Base-by-base conservation (phyloP, 495 filamentous ascomycete species). In the Astrothelium subdiscretum region DNA sequence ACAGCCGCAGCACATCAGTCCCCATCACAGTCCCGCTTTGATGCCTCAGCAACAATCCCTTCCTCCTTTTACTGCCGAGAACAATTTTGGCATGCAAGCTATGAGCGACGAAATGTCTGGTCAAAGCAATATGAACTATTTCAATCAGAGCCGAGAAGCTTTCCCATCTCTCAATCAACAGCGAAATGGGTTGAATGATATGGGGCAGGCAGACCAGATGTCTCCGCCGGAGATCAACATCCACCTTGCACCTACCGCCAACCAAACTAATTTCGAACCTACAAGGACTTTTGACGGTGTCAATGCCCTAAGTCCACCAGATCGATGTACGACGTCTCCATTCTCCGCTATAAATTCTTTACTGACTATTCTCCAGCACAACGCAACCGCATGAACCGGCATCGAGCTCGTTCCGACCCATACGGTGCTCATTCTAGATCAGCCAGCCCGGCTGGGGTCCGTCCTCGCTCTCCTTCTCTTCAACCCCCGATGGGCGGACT, bases 191-290 rank as follows among this genome's bases (percentile, higher is more conserved):
- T 77, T 74, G 59, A 75, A 75, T 44, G 86, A 87, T 52, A 82
- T 87, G 67, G 83, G 83, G n/a, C 82, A 85, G 64, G 82, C 83
- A 11, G 85, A 86, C 38, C 84, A 88, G 65, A 89, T 91, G 78
- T 85, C 85, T 6, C 88, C 91, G 35, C 90, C 90, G 0, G 88
- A 91, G 44, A 97, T 98, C 71, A 94, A 91, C 68, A 90, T 98
- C 66, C 87, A 95, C 71, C 90, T 90, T 72, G 94, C 92, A 4
- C 92, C 92, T 26, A 68, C 72, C 20, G 82, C 90, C 12, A 78
- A 81, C 57, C 86, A 83, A 67, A 81, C 77, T 26, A 85, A 80
- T 58, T 90, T 95, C 67, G 87, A 89, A 57, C 85, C 83, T 43
- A 76, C 80, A 15, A 91, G 88, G 66, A 78, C 74, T 0, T 70